phyloP scores from a whole-genome alignment of 2,329 filamentous ascomycete species.

The Allantophomopsis lycopodina region DNA sequence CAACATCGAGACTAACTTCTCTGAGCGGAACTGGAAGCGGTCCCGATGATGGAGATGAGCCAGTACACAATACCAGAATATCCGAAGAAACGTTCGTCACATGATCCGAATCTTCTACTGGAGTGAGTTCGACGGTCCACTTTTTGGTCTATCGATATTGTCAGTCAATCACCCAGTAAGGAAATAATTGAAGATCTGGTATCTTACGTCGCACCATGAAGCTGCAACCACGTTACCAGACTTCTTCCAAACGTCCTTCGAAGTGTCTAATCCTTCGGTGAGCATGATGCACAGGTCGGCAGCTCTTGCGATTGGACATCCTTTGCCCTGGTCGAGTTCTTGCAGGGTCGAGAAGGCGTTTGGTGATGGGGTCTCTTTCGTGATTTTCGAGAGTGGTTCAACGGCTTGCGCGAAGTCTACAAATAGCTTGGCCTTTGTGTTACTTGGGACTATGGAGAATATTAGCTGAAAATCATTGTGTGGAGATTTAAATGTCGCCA shows the following conservation, averaged over 20 bases:
- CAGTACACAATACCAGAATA: background rate
- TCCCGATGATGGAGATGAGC: background rate
- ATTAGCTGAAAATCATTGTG: too few species aligned
- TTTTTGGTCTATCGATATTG: slow-evolving; percentile 7
- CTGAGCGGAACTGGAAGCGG: slow-evolving; percentile 27
- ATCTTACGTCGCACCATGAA: slow-evolving; percentile 21
- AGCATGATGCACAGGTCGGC: slow-evolving; percentile 37
- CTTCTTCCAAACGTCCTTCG: slow-evolving; percentile 23
- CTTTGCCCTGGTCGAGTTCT: slow-evolving; percentile 37
- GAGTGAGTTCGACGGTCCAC: slow-evolving; percentile 18
- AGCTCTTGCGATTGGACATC: slow-evolving; percentile 41
- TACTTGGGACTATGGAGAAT: background rate
- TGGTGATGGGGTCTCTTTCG: slow-evolving; percentile 24
- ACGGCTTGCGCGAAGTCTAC: slow-evolving; percentile 39
- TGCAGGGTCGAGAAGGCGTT: slow-evolving; percentile 40
- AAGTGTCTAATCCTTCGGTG: slow-evolving; percentile 25
- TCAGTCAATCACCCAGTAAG: slow-evolving; percentile 1
- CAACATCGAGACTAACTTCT: slow-evolving; percentile 37
- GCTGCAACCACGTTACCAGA: slow-evolving; percentile 24
- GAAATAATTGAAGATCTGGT: background rate
- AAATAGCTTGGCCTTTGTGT: slow-evolving; percentile 21
- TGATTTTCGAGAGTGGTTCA: slow-evolving; percentile 35
- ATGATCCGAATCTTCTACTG: too few species aligned
- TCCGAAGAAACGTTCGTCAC: slow-evolving; percentile 7
- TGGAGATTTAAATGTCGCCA: too few species aligned